Evolutionary conservation across 2,329 filamentous ascomycete genomes (phyloP), one percentile per base, ranked within the genome.

Genomic region (Aspergillus brunneoviolaceus): DNA sequence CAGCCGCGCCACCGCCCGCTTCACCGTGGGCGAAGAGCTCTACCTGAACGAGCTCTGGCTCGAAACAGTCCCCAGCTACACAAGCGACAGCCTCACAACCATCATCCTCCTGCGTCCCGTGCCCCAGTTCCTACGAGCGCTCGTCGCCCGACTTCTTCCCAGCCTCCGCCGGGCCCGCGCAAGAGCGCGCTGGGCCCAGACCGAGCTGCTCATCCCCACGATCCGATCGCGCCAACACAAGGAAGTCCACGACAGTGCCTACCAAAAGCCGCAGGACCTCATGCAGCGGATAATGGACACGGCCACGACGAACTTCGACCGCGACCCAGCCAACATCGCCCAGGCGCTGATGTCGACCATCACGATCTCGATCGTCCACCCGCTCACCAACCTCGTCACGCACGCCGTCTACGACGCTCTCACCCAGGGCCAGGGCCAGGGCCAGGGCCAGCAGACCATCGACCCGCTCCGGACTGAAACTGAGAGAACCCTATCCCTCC

Each of bases 381-480:
- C 71, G 5, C 70, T 67, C 29, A 65, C 70, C 1, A 70, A 27
- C 21, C 21, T 42, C 23, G 6, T 11, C 14, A 27, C 14, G 16
- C 7, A 33, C 14, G 12, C 29, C 14, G 39, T 12, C 16, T 39
- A 53, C 21, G 49, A 50, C 14, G 14, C 23, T 12, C 49, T 50
- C 0, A 72, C 78, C 1, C 70, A 76, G 33, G 27, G 27, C 27
- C 27, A 27, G 27, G 7, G 27, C 27, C 27, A 85, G 31, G 27
- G 27, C 27, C 27, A 27, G 27, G 7, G 27, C 27, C 27, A 85
- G 31, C 27, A 85, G 31, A 77, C 83, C 64, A 66, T 82, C 31
- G 72, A 79, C 2, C 77, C 80, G 10, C 68, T 87, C 0, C 79
- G 85, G 1, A 74, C 82, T 6, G 85, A 87, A 60, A 78, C 82